Conservation (phyloP, 345 rosid species). For the Eucalyptus erythrocorys region DNA sequence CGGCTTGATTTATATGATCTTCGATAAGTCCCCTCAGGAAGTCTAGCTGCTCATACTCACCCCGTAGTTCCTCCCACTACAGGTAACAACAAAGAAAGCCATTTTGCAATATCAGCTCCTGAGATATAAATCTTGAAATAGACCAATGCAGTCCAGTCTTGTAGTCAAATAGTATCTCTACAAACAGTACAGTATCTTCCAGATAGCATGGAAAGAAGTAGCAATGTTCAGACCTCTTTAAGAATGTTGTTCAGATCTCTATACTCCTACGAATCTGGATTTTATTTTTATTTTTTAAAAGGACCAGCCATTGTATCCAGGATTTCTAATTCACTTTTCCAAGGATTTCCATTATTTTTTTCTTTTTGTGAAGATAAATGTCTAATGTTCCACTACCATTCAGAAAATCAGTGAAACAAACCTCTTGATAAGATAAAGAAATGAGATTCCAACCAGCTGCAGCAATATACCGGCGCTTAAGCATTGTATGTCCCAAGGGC, state of each 20-base stretch:
- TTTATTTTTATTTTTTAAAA: not conserved
- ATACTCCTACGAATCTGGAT: not conserved
- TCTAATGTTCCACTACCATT: not conserved
- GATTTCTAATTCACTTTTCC: not conserved
- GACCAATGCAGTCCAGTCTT: not conserved
- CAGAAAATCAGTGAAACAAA: conserved; percentile 5
- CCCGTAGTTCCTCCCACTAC: conserved; percentile 88
- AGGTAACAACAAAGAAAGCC: not conserved
- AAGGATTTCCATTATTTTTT: not conserved
- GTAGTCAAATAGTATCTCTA: not conserved
- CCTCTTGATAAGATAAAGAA: conserved; percentile 77
- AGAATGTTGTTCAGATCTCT: not conserved
- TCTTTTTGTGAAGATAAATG: not conserved
- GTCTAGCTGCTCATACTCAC: conserved; percentile 70
- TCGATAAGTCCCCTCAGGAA: conserved; percentile 63
- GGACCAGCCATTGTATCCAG: not conserved
- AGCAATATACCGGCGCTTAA: conserved; percentile 61
- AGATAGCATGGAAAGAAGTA: not conserved
- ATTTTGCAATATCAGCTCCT: not conserved
- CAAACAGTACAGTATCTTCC: not conserved
- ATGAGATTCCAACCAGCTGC: conserved; percentile 89
- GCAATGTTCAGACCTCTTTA: not conserved
- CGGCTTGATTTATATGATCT: conserved; percentile 17
- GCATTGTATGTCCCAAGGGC: conserved; percentile 82
- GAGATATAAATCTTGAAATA: not conserved